Percentiles rank a stretch among this genome's conserved stretches.
These are phyloP conservation scores for Fusarium subtropicale DNA, from an alignment of 2,329 filamentous ascomycete genomes.

Conservation along the genomic window DNA sequence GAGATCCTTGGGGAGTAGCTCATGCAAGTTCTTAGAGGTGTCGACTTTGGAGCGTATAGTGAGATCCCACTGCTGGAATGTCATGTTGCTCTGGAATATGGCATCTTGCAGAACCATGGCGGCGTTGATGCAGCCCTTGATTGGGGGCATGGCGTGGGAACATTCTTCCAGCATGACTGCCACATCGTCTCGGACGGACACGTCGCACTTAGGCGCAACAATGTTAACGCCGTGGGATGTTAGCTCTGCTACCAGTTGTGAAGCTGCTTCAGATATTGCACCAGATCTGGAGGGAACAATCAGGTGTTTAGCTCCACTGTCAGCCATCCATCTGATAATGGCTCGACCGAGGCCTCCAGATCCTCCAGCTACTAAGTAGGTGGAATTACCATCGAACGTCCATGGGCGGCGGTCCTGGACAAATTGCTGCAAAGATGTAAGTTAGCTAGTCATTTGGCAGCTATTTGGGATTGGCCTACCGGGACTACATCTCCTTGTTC, in stretches of 20 bases:
- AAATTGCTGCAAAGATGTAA: not conserved
- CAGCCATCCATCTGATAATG: conserved; percentile 36
- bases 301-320: conserved; percentile 44
- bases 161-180: conserved; percentile 12
- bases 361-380: conserved; percentile 41
- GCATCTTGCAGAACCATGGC: conserved; percentile 21
- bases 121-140: conserved; percentile 29
- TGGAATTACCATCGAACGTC: not conserved
- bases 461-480: not conserved
- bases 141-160: conserved; percentile 39
- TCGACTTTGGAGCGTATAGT: conserved; percentile 48
- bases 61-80: conserved; percentile 46
- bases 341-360: conserved; percentile 40
- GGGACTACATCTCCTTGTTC: not conserved
- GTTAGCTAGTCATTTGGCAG: too few relatives aligned
- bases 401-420: not conserved
- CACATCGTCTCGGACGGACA: not conserved
- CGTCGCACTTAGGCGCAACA: not conserved
- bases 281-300: conserved; percentile 49
- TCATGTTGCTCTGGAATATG: conserved; percentile 51
- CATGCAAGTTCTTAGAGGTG: conserved; percentile 44
- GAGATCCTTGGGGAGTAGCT: not conserved
- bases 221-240: not conserved
- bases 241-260: conserved; percentile 23
- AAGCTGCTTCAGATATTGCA: conserved; percentile 32